Percentiles rank a stretch among this genome's conserved stretches.
Evolutionary conservation across 2,329 filamentous ascomycete species (phyloP).

Genomic region (Orbilia brochopaga): DNA sequence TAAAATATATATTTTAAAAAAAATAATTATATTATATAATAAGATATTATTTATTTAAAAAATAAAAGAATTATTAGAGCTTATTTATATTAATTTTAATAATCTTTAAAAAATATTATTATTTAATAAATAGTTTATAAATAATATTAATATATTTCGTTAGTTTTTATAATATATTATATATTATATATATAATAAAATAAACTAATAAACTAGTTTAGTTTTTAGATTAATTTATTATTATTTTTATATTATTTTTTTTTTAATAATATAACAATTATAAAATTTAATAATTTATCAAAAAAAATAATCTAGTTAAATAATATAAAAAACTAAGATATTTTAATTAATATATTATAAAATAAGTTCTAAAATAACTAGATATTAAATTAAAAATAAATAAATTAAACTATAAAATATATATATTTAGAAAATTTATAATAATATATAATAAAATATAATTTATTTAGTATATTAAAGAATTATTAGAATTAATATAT

Average conservation of each 20-base stretch:
- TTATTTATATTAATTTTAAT: too few species aligned
- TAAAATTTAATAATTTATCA: slow-evolving; percentile 19
- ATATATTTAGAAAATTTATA: slow-evolving; percentile 5
- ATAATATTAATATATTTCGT: neutral
- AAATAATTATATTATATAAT: too few species aligned
- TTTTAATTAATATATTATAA: slow-evolving; percentile 11
- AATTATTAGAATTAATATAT: slow-evolving; percentile 6
- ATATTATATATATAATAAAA: neutral
- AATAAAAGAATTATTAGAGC: too few species aligned
- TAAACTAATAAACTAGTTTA: neutral
- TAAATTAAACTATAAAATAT: slow-evolving; percentile 2
- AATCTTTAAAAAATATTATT: too few species aligned
- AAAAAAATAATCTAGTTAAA: neutral
- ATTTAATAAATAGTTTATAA: too few species aligned
- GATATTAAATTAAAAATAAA: slow-evolving; percentile 7
- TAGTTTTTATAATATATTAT: neutral
- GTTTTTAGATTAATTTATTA: slow-evolving; percentile 2
- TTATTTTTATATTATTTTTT: neutral
- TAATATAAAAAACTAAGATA: slow-evolving; percentile 1
- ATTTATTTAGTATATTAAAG: neutral
- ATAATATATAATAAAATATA: slow-evolving; percentile 18
- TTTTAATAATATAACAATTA: slow-evolving; percentile 1
- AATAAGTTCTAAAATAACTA: slow-evolving; percentile 7
- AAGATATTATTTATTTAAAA: too few species aligned
- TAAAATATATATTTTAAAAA: neutral